Evolutionary conservation across 2,329 filamentous ascomycete genomes (phyloP).

Genomic region (Didymella segeticola): DNA sequence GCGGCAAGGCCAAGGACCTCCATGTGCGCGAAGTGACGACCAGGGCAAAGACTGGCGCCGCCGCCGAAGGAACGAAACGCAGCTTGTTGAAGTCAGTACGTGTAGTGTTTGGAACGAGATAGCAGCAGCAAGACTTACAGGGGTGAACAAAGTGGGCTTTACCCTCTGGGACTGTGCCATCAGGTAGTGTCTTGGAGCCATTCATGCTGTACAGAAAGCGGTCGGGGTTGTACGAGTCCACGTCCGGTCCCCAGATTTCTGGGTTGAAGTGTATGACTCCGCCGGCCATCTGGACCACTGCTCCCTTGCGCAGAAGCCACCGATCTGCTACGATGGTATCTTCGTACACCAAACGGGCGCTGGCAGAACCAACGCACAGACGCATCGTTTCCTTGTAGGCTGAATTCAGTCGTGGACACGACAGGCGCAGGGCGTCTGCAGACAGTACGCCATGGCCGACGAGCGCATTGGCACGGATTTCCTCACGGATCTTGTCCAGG

Average conservation of each 20-base stretch:
- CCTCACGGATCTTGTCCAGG: slow-evolving; percentile 50
- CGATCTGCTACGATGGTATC: slow-evolving; percentile 53
- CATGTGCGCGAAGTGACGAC: slow-evolving; percentile 44
- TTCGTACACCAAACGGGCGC: slow-evolving; percentile 51
- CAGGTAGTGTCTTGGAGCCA: slow-evolving; percentile 25
- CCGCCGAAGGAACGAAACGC: slow-evolving; percentile 46
- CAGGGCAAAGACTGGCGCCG: slow-evolving; percentile 43
- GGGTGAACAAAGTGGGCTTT: slow-evolving; percentile 32
- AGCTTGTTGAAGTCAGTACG: neutral
- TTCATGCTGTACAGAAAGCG: slow-evolving; percentile 48
- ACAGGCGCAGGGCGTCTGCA: slow-evolving; percentile 46
- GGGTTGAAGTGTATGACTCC: slow-evolving; percentile 53
- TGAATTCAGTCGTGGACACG: slow-evolving; percentile 54
- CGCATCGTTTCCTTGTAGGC: slow-evolving; percentile 57
- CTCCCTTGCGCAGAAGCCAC: slow-evolving; percentile 54
- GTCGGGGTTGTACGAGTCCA: slow-evolving; percentile 49
- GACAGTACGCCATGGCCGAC: slow-evolving; percentile 41
- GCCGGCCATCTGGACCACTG: slow-evolving; percentile 55
- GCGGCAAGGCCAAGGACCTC: slow-evolving; percentile 43
- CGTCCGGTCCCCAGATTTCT: slow-evolving; percentile 55
- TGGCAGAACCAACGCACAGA: slow-evolving; percentile 48
- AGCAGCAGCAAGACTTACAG: neutral
- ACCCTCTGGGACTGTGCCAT: slow-evolving; percentile 18
- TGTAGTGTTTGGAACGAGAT: no score
- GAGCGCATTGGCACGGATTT: slow-evolving; percentile 43